Conservation (phyloP, 2,329 filamentous ascomycete genomes). For the Didymella pinodella region DNA sequence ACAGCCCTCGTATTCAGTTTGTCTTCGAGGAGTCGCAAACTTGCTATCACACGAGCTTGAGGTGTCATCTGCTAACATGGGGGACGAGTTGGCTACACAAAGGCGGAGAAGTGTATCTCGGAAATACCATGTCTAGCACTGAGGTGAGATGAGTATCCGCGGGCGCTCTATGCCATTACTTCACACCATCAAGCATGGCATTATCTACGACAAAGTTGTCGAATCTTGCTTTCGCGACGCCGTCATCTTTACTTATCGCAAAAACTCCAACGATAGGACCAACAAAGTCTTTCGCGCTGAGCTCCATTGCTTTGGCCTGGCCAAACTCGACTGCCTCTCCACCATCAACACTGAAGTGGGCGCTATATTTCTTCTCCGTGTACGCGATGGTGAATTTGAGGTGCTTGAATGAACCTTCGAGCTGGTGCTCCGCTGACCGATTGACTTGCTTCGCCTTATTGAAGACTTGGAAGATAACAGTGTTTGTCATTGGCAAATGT, state of each 20-base stretch:
- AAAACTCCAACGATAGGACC: slow-evolving; percentile 26
- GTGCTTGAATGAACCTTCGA: background rate
- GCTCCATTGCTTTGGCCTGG: slow-evolving; percentile 13
- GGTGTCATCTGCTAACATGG: background rate
- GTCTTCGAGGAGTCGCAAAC: background rate
- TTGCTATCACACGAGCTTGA: background rate
- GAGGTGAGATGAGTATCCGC: background rate
- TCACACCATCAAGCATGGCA: background rate
- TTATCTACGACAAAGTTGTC: background rate
- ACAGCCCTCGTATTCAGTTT: background rate
- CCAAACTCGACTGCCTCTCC: slow-evolving; percentile 1
- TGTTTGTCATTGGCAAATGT: background rate
- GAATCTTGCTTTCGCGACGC: background rate
- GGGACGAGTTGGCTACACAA: background rate
- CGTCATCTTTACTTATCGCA: slow-evolving; percentile 2
- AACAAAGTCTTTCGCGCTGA: slow-evolving; percentile 28
- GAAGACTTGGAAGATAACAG: slow-evolving; percentile 9
- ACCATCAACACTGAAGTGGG: slow-evolving; percentile 6
- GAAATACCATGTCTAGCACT: background rate
- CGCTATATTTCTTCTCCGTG: slow-evolving; percentile 17
- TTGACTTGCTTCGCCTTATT: slow-evolving; percentile 24
- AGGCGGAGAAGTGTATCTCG: background rate
- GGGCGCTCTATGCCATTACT: background rate
- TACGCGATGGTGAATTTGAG: slow-evolving; percentile 11
- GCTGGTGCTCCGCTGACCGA: background rate